Percentiles rank a stretch among this genome's conserved stretches.
Evolutionary conservation across 331 rosid species (phyloP).

Genomic region (Acacia concinna): DNA sequence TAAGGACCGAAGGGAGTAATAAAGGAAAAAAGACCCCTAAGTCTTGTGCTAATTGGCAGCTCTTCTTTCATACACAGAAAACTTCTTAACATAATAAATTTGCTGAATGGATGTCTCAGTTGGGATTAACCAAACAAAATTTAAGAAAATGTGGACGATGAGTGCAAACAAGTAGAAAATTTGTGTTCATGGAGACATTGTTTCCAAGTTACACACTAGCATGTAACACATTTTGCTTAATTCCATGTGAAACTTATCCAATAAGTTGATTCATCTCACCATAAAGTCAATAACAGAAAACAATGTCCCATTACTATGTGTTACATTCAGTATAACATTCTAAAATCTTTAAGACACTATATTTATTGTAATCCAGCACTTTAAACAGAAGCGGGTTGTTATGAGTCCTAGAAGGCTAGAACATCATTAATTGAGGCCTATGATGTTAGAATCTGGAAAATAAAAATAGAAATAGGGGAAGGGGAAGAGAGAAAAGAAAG

Average conservation of each 20-base stretch:
- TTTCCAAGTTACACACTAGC: constrained; percentile 2
- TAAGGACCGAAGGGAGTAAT: too few species aligned
- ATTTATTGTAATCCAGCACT: not conserved
- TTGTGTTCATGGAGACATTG: not conserved
- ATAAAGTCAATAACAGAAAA: not conserved
- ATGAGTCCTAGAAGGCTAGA: not conserved
- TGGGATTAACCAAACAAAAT: not conserved
- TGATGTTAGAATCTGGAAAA: not conserved
- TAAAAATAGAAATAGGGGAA: too few species aligned
- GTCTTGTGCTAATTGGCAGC: not conserved
- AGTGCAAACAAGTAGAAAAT: not conserved
- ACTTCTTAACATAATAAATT: not conserved
- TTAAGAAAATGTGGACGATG: not conserved
- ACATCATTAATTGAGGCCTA: not conserved
- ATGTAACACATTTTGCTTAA: not conserved
- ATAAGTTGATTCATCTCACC: not conserved
- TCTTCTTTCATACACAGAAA: not conserved
- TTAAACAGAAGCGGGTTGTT: not conserved
- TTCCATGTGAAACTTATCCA: not conserved
- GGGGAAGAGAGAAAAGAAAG: too few species aligned
- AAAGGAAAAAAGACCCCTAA: not conserved
- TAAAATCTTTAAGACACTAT: not conserved
- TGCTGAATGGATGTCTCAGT: not conserved
- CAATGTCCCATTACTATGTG: not conserved
- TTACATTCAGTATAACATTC: not conserved